phyloP scores from a whole-genome alignment of 164 flowering plant genomes.

The Piper longum region DNA sequence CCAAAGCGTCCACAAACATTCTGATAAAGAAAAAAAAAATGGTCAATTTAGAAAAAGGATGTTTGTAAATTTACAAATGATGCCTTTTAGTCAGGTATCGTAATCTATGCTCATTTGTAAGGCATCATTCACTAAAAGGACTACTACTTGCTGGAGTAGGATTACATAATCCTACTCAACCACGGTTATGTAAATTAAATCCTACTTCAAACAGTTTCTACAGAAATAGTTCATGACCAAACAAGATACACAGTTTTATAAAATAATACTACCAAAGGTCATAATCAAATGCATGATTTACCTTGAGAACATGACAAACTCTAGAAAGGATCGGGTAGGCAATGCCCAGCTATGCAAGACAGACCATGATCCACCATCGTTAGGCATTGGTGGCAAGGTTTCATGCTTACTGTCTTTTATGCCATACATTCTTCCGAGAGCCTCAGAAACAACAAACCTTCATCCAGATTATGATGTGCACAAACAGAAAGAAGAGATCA shows the following conservation, averaged over 20 bases:
- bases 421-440: conserved; percentile 75
- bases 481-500: not conserved
- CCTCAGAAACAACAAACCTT: conserved; percentile 69
- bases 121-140: not conserved
- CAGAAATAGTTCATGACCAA: too few species aligned
- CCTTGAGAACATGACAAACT: conserved; percentile 98
- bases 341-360: conserved; percentile 85
- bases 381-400: conserved; percentile 81
- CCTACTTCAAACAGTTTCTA: too few species aligned
- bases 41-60: not conserved
- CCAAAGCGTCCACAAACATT: conserved; percentile 93
- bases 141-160: not conserved
- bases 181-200: too few species aligned
- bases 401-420: conserved; percentile 30
- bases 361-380: conserved; percentile 80
- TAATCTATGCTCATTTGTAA: not conserved
- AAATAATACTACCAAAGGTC: not conserved
- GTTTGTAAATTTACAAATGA: not conserved
- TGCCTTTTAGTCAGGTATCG: not conserved
- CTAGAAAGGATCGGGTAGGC: conserved; percentile 85
- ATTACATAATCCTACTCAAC: too few species aligned
- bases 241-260: not conserved
- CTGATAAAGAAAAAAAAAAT: conserved; percentile 25
- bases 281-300: conserved; percentile 4
- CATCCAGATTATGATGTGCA: conserved; percentile 1